Evolutionary conservation across 129 eudicot genomes (phyloP).

Genomic region (Pseudognaphalium luteoalbum): DNA sequence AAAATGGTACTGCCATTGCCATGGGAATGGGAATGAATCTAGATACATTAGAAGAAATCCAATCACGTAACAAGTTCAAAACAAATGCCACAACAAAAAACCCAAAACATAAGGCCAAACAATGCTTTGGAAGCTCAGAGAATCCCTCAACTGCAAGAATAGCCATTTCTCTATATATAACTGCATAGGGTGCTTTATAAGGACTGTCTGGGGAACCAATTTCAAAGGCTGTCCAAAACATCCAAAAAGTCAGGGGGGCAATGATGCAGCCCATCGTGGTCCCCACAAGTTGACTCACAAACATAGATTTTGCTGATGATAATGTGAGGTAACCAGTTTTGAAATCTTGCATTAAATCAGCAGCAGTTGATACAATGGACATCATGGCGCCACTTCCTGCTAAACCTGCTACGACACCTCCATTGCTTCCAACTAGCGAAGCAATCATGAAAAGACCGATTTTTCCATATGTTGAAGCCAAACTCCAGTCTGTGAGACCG

Average conservation of each 20-base stretch:
- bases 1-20: conserved; percentile 41
- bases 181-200: conserved; percentile 94
- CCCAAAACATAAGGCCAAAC: conserved; percentile 65
- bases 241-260: conserved; percentile 88
- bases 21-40: conserved; percentile 37
- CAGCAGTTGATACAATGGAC: conserved; percentile 91
- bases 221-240: conserved; percentile 85
- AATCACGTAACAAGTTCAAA: conserved; percentile 63
- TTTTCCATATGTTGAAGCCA: conserved; percentile 87
- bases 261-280: conserved; percentile 89
- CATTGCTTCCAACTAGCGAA: conserved; percentile 67
- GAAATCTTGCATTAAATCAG: conserved; percentile 93
- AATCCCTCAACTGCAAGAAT: conserved; percentile 86
- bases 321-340: conserved; percentile 87
- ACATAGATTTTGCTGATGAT: conserved; percentile 88
- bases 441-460: conserved; percentile 82
- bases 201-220: conserved; percentile 91
- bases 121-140: conserved; percentile 82
- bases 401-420: conserved; percentile 84
- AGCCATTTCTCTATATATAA: conserved; percentile 89
- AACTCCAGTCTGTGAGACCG: conserved; percentile 93
- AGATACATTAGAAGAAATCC: conserved; percentile 52
- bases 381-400: conserved; percentile 91
- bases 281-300: conserved; percentile 83
- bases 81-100: conserved; percentile 72